Base-by-base conservation (phyloP, 805 yeast species). In the Ascoidea rubescens region DNA sequence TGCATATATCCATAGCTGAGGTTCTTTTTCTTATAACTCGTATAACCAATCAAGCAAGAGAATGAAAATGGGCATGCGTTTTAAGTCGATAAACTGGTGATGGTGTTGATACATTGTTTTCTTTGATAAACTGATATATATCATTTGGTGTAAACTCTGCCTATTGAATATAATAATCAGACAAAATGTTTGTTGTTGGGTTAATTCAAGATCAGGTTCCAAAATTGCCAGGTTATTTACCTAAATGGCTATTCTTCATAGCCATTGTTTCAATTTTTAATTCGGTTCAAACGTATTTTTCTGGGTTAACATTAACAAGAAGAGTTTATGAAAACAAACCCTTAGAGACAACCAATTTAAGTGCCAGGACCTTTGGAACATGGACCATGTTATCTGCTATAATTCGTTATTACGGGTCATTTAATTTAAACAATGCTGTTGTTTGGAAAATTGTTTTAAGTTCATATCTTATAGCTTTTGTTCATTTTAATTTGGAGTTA, bases 331-430 rank as follows among this genome's bases (percentile, higher is more conserved):
- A 77, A 42, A 72, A 67, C 50, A 67, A 75, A 48, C 88, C 90
- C 14, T 57, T 63, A 5, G 77, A 84, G 64, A 84, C 82, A 31
- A 78, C 80, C 1, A 66, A 70, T 12, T 72, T 93, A 58, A 80
- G 93, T 59, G 96, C 96, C n/a, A 78, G 99, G 61, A 91, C 99
- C 0, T 93, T 93, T 66, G 99, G 99, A 42, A 93, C 99, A 0
- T 93, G 99, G 99, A 93, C 99, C 0, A 71, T 90, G 45, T 75
- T 90, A 59, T 82, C 96, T 2, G 78, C 96, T 1, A 72, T 91
- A 33, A 82, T 93, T 49, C 79, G 99, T 63, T 74, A 82, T 57
- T 88, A 86, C 65, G 96, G 95, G 52, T 95, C 98, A 12, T 85
- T 84, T 67, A 71, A 85, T 63, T 71, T 86, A 53, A 71, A 72